Percentiles rank a stretch among this genome's conserved stretches.
Conservation (phyloP, 1,284 basidiomycete species). For the Ustanciosporium gigantosporum region DNA sequence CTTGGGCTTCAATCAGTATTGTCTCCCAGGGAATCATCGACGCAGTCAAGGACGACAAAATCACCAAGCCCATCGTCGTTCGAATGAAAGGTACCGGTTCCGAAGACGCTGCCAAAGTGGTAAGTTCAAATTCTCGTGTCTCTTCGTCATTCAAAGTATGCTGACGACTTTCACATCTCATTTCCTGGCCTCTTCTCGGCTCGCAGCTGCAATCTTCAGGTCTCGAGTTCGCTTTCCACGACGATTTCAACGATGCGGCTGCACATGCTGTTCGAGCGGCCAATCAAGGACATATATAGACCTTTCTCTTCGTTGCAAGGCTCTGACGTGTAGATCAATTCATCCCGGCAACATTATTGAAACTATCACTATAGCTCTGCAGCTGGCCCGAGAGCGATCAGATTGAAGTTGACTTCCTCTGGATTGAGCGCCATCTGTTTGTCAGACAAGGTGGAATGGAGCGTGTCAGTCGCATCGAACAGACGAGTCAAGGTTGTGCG, state of each 20-base stretch:
- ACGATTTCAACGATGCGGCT: constrained; percentile 48
- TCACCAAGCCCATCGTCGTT: constrained; percentile 43
- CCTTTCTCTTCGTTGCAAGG: too few relatives aligned
- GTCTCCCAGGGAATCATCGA: constrained; percentile 49
- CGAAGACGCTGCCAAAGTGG: constrained; percentile 36
- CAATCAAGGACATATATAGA: constrained; percentile 23
- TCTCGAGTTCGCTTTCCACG: constrained; percentile 33
- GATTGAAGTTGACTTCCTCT: constrained; percentile 52
- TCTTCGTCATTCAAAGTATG: background rate
- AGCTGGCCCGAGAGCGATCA: constrained; percentile 52
- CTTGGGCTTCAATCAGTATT: constrained; percentile 8
- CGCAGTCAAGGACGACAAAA: constrained; percentile 40
- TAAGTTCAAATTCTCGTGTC: constrained; percentile 4
- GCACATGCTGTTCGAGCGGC: constrained; percentile 40
- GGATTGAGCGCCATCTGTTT: constrained; percentile 53
- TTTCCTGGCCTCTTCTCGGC: background rate
- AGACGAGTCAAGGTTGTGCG: background rate
- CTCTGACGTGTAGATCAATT: too few relatives aligned
- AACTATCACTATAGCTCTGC: background rate
- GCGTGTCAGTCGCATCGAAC: too few relatives aligned
- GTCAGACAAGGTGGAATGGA: too few relatives aligned
- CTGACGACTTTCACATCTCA: background rate
- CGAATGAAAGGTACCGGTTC: constrained; percentile 42
- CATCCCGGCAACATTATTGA: background rate
- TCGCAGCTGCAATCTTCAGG: constrained; percentile 16